Evolutionary conservation across 352 stramenopile species (phyloP), one percentile per base, ranked within the genome.

Genomic region (Globisporangium apiculatum): DNA sequence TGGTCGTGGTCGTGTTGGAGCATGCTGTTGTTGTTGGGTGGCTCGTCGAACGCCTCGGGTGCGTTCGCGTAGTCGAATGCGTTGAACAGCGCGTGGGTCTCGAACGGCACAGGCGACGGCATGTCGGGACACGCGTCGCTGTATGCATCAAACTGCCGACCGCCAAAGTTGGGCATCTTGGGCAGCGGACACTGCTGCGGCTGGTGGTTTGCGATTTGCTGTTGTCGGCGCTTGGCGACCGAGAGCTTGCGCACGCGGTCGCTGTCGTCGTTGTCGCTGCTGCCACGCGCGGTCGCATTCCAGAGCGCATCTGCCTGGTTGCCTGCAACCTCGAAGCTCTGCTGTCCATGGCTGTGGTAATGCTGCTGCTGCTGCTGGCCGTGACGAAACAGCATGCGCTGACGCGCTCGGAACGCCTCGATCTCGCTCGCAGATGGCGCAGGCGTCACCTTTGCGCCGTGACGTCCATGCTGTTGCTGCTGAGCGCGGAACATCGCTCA

Each of bases 11-110:
- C 24, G 14, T 48, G 10, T 6, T 42, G 11, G 49, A 37, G 47
- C 9, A 38, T 74, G 41, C 38, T 65, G 18, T 36, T 47, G 50
- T 7, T 60, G 49, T 7, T 68, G 15, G 1, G 38, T 8, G 11
- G 31, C 38, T 66, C 48, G 38, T 62, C 42, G 47, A 85, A 82
- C 41, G 64, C 60, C 59, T 85, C 72, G 5, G 72, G 72, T 1
- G 70, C 74, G 46, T 58, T 52, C 9, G 54, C 66, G 41, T 77
- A 79, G 64, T 81, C 72, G 57, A 84, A 81, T 17, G 74, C 74
- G 52, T 79, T 81, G 42, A 79, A 74, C 51, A 58, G 58, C 18
- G 17, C 41, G 31, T 55, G 48, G 5, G 14, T 36, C 6, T 56
- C 55, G 48, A 53, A 49, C 41, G 61, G 61, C 49, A 66, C 43